These are phyloP conservation scores for Clavispora carvajalis DNA, from an alignment of 805 yeast species.

Conservation along the genomic window DNA sequence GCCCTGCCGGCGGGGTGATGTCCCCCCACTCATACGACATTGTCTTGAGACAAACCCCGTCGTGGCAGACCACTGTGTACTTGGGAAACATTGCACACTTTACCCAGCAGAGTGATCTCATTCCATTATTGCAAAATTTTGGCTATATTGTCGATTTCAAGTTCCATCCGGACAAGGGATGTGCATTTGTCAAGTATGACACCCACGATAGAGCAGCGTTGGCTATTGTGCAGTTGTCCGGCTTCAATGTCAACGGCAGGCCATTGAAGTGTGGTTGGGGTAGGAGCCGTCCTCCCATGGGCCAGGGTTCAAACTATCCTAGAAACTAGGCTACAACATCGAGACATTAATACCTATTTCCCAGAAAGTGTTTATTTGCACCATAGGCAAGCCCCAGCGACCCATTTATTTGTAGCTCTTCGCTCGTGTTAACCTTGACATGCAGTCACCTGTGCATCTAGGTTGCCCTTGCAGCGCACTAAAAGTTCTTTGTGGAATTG, in stretches of 20 bases:
- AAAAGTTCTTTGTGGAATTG: too few species aligned
- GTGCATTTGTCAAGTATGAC: constrained; percentile 85
- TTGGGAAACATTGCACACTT: constrained; percentile 79
- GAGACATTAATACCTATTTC: too few species aligned
- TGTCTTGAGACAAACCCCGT: constrained; percentile 72
- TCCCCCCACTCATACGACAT: constrained; percentile 61
- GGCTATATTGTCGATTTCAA: constrained; percentile 81
- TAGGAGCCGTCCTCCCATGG: constrained; percentile 42
- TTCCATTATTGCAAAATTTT: constrained; percentile 70
- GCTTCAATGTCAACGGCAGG: constrained; percentile 69
- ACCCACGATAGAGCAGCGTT: constrained; percentile 85
- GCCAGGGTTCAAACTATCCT: neutral
- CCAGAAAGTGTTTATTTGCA: neutral
- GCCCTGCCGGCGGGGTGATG: constrained; percentile 20
- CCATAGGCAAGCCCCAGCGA: too few species aligned
- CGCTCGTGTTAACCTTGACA: too few species aligned
- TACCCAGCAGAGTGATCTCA: constrained; percentile 66
- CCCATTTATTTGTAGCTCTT: too few species aligned
- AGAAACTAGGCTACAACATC: too few species aligned
- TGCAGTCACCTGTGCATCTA: too few species aligned
- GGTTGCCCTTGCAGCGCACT: too few species aligned
- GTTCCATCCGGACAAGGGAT: constrained; percentile 74
- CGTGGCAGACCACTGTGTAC: constrained; percentile 82
- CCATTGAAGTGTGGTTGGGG: constrained; percentile 88
- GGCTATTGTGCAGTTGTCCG: constrained; percentile 75